Base-by-base conservation (phyloP, 2,329 filamentous ascomycete genomes). In the Torrubiella hemipterigena region DNA sequence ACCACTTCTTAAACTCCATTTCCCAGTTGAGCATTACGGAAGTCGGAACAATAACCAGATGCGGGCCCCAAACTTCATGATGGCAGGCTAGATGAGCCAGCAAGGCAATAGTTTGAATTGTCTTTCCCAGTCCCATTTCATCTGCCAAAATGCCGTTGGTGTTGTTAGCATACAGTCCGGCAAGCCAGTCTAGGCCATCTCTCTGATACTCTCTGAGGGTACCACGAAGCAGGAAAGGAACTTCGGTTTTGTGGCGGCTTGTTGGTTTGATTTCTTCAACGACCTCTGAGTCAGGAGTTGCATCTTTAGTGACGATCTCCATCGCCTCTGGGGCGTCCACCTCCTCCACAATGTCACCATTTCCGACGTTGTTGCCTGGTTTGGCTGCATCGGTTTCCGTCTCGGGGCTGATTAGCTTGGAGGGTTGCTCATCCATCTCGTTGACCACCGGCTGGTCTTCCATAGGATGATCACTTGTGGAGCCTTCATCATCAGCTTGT, bases 1-100 rank as follows among this genome's bases (percentile, higher is more conserved):
- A 84, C 75, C 89, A 98, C 53, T 98, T 98, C 51, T 96, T 96
- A 68, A 98, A 98, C 56, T 98, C 91, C 81, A 96, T 96, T 54
- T 98, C 93, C 91, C 91, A 98, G 51, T 98, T 98, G 41, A 98
- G 73, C 69, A 98, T 95, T 29, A 98, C 93, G 55, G 87, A 96
- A 3, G 91, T 98, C 2, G 91, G 91, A 3, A 98, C 91, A 38
- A 98, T 81, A 29, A 98, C 84, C 16, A 98, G 63, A 61, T 98
- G 91, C 1, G 91, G 86, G 0, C 93, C 91, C 93, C 91, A 98
- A 5, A 93, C 77, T 47, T 86, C 76, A 49, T 94, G 82, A 23
- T 85, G 71, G 39, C 87, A 87, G 7, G 93, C 91, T 21, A 98
- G 67, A 51, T 98, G 89, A 5, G 91, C 91, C 22, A 98, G 66